Base-by-base conservation (phyloP, 1,284 basidiomycete species). In the Ceratobasidium sp. region DNA sequence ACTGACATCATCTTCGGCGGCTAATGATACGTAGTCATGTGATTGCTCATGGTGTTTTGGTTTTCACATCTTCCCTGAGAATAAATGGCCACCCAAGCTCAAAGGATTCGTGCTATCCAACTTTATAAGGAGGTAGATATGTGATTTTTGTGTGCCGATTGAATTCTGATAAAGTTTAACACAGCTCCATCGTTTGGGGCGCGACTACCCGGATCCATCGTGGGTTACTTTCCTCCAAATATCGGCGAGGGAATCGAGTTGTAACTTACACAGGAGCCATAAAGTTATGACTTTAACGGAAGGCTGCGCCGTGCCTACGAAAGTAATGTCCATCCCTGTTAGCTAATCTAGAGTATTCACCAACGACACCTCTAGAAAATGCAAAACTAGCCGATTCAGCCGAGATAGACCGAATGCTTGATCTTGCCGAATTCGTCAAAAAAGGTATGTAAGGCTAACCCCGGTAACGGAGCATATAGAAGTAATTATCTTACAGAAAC, bases 401-500 rank as follows among this genome's bases (percentile, higher is more conserved):
- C 44, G 87, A 91, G 72, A 89, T 95, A 67, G 88, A 93, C 78
- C 86, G 84, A 71, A 90, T 91, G 1, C 80, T 94, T 57, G 85
- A 84, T 68, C 79, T 94, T 42, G 91, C 87, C 8, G 91, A 93
- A 77, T 93, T 92, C 74, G 93, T 95, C 76, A 92, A 90, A 78
- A 92, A 91, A 75, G 93, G 93, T 91, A 73, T 71, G 85, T 75
- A 29, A n/a, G 36, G 14, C 25, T 41, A n/a, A n/a, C 8, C 70
- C n/a, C 14, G 30, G 25, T 14, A 9, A 7, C 23, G 11, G 33
- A 36, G 11, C 11, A 36, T 36, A 36, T 36, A 36, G 5, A 36
- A 36, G 11, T 41, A 39, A 23, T 27, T 50, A 14, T 29, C 29
- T 53, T 56, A 54, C 68, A 95, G 92, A 95, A 81, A 92, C 92